Base-by-base conservation (phyloP, 2,329 filamentous ascomycete species). In the Phaeosphaeriaceae sp. region DNA sequence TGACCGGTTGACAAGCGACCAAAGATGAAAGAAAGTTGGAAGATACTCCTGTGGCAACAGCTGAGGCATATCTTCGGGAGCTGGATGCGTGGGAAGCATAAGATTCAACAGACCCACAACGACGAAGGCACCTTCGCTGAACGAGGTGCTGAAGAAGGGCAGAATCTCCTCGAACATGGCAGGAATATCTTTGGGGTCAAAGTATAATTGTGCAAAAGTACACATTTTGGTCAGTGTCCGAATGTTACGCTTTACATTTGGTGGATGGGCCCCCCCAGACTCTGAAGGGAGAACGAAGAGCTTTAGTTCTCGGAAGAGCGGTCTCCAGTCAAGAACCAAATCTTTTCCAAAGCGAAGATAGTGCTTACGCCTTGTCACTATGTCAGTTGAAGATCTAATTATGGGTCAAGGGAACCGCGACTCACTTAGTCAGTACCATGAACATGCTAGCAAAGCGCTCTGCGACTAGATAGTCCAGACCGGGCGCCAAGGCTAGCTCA, bases 361-460 rank as follows among this genome's bases (percentile, higher is more conserved):
- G 76, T 97, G 93, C 71, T 95, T 96, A 70, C 93, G 92, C 76
- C 91, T 26, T 94, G 51, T 52, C 33, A 48, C 52, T 55, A 43
- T 67, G 71, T 71, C 54, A 71, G 65, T 50, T n/a, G 12, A 23
- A 17, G 37, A 20, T 28, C 26, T 20, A 41, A n/a, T 3, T 37
- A 33, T 23, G 32, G 17, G 43, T 38, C 28, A 32, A 42, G 44
- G 21, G 3, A 6, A 30, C 46, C 30, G 18, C 17, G 34, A 77
- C 87, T 74, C 77, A 94, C 92, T 94, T 95, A n/a, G 92, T 96
- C 62, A 99, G 77, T 9, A 90, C 87, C 74, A 97, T 89, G 67
- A 97, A 93, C 92, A 97, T 97, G 79, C 90, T 94, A 37, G 93
- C 84, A 72, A 99, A 99, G 51, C 93, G 85, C 75, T 99, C 95